Conservation (phyloP, 108 stramenopile genomes). For the Fragilaria crotonensis region DNA sequence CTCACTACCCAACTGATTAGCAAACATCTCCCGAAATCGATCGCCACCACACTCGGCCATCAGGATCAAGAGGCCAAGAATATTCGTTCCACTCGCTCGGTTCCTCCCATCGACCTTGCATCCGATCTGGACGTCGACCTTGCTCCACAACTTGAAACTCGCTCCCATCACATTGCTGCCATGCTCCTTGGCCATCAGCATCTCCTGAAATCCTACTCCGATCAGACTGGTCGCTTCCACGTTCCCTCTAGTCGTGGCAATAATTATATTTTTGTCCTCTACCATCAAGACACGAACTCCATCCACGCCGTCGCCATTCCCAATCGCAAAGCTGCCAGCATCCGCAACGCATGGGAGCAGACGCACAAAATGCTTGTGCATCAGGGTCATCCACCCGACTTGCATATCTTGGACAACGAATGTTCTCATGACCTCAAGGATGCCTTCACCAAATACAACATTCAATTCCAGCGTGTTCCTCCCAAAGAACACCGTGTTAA, state of each 20-base stretch:
- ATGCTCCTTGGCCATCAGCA: neutral
- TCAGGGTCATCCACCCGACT: constrained; percentile 5
- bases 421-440: constrained; percentile 5
- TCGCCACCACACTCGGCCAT: constrained; percentile 22
- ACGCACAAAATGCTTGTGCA: neutral
- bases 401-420: constrained; percentile 27
- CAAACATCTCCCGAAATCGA: neutral
- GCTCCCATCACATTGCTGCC: neutral
- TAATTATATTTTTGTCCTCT: constrained; percentile 26
- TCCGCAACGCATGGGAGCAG: neutral
- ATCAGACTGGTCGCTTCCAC: constrained; percentile 35
- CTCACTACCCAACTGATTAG: neutral
- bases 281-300: constrained; percentile 31
- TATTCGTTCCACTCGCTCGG: constrained; percentile 8
- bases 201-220: constrained; percentile 13
- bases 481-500: constrained; percentile 28
- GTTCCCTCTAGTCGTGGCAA: constrained; percentile 14
- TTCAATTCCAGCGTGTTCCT: constrained; percentile 33
- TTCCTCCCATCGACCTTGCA: neutral
- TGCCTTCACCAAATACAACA: neutral
- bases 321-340: neutral
- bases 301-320: constrained; percentile 11
- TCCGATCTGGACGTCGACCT: neutral
- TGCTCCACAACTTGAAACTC: neutral
- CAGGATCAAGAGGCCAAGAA: constrained; percentile 11